Evolutionary conservation across 345 rosid species (phyloP), one percentile per base, ranked within the genome.

Genomic region (Hirschfeldia incana): DNA sequence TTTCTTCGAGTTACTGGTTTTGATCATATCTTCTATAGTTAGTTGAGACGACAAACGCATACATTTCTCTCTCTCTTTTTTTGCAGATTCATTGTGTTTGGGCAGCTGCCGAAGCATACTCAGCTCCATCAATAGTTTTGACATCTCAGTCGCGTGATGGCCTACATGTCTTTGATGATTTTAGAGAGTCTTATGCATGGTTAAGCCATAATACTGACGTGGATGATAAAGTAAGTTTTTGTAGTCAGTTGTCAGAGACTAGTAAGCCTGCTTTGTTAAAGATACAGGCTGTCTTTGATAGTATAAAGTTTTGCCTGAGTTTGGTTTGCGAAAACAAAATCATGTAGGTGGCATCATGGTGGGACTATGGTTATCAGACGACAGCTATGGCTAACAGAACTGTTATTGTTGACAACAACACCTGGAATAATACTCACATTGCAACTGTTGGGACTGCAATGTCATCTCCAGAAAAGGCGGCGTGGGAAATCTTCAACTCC

Each of bases 71-170:
- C 8, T 73, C 21, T 17, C 12, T 59, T 8, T 11, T 26, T 85
- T 78, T 84, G 83, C 80, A 95, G 99, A 88, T 93, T 73, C 99
- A 95, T 86, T 95, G 93, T 78, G 98, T 95, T 74, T 95, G 99
- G 99, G 99, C 99, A 67, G 98, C 97, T 58, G 99, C 99, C 28
- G 98, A 95, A 90, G 99, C 99, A 75, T 95, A 93, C 89, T 95
- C 99, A 63, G 99, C 99, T 44, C 99, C 99, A 37, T 95, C 99
- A 36, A 95, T 95, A 64, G 99, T 95, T 29, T 84, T 95, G 80
- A 95, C 98, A 69, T 88, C 99, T 67, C 83, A 85, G 32, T 83
- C 97, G 0, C 88, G 72, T 1, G 92, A 91, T 73, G 99, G 99
- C 33, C 83, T 91, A 44, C 99, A 93, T 55, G 99, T 95, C 63